phyloP scores from a whole-genome alignment of 2,329 filamentous ascomycete species.

The Pseudogymnoascus sp. region DNA sequence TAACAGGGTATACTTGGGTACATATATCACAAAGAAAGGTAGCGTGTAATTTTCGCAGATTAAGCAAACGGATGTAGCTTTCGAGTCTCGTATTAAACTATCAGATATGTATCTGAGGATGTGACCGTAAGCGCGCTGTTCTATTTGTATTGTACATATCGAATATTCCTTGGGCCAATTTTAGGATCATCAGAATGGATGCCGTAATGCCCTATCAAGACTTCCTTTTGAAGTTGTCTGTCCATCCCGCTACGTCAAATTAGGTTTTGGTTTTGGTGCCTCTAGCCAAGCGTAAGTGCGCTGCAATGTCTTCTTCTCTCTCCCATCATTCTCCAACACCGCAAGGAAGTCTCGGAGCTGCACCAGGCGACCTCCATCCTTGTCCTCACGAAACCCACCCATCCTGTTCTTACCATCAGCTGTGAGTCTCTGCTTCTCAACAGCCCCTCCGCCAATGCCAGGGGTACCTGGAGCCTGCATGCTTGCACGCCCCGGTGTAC shows the following conservation, averaged over 20 bases:
- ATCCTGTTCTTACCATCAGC: conserved; percentile 55
- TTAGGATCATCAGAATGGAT: background rate
- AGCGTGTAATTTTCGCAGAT: background rate
- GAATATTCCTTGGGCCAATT: background rate
- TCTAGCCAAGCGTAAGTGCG: conserved; percentile 27
- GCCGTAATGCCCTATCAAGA: background rate
- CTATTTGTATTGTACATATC: background rate
- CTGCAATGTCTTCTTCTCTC: conserved; percentile 56
- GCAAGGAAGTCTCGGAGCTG: conserved; percentile 78
- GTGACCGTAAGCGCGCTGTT: background rate
- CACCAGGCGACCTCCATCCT: conserved; percentile 67
- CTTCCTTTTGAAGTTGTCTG: background rate
- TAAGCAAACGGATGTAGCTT: background rate
- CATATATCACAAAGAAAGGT: background rate
- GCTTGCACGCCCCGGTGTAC: conserved; percentile 37
- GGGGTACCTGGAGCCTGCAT: conserved; percentile 32
- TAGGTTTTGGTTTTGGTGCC: conserved; percentile 22
- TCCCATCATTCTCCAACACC: conserved; percentile 72
- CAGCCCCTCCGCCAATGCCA: conserved; percentile 29
- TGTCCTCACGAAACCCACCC: conserved; percentile 73
- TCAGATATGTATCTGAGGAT: background rate
- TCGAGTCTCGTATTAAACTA: background rate
- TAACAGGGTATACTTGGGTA: background rate
- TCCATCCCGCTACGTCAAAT: background rate
- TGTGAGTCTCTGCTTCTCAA: conserved; percentile 41